Percentiles rank a stretch among this genome's conserved stretches.
These are phyloP conservation scores for Mortierella sp. DNA, from an alignment of 371 early-diverging fungal species.

Conservation along the genomic window DNA sequence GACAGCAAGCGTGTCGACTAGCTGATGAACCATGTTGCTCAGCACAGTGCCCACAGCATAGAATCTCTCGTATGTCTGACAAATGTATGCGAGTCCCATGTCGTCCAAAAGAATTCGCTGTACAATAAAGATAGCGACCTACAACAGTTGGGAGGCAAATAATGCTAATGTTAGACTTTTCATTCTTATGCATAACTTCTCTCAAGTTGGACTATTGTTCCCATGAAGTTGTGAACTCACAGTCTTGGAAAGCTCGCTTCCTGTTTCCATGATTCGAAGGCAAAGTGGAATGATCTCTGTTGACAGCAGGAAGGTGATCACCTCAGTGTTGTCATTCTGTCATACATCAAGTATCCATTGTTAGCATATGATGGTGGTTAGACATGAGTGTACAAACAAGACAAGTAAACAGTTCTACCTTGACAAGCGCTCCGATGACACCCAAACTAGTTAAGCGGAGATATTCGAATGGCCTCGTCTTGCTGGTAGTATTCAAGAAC, in stretches of 20 bases:
- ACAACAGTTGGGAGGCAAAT: slow-evolving; percentile 22
- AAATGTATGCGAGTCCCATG: slow-evolving; percentile 96
- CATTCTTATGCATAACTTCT: too few species aligned
- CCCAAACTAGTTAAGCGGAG: slow-evolving; percentile 93
- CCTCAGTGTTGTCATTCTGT: slow-evolving; percentile 94
- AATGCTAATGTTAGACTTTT: too few species aligned
- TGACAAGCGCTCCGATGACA: slow-evolving; percentile 96
- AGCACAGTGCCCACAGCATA: slow-evolving; percentile 96
- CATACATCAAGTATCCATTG: too few species aligned
- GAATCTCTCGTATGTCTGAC: slow-evolving; percentile 98
- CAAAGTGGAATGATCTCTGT: slow-evolving; percentile 99
- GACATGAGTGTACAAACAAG: too few species aligned
- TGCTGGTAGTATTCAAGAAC: slow-evolving; percentile 97
- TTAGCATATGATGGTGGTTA: too few species aligned
- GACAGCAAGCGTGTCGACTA: slow-evolving; percentile 87
- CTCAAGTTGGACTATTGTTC: slow-evolving; percentile 94
- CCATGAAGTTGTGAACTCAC: slow-evolving; percentile 84
- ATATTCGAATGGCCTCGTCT: slow-evolving; percentile 94
- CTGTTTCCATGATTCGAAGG: slow-evolving; percentile 98
- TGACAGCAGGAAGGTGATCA: slow-evolving; percentile 93
- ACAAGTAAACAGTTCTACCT: too few species aligned
- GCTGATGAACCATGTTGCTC: slow-evolving; percentile 93
- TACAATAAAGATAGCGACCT: slow-evolving; percentile 98
- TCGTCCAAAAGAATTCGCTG: slow-evolving; percentile 96
- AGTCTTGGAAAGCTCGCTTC: slow-evolving; percentile 96